Evolutionary conservation across 257 asterid species (phyloP).

Genomic region (Misopates orontium): DNA sequence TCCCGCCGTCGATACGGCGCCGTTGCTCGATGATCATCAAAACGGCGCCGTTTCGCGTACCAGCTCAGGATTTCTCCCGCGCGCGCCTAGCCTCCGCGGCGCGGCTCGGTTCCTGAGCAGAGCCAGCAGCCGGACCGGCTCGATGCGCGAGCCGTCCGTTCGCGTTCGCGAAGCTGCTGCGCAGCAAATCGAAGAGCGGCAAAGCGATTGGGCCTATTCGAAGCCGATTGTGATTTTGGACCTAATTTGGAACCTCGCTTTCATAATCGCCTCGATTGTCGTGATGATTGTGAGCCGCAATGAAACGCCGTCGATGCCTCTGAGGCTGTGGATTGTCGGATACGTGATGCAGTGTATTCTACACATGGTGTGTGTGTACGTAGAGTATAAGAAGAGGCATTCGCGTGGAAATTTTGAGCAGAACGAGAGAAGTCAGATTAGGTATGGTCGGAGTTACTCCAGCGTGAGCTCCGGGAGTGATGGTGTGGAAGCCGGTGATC

Average conservation of each 20-base stretch:
- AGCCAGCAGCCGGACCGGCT: slow-evolving; percentile 51
- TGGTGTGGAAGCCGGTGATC: slow-evolving; percentile 43
- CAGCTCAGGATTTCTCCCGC: slow-evolving; percentile 53
- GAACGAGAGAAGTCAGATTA: slow-evolving; percentile 30
- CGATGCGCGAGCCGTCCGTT: slow-evolving; percentile 60
- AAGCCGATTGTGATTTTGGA: slow-evolving; percentile 82
- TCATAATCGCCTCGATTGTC: slow-evolving; percentile 49
- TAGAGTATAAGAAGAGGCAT: slow-evolving; percentile 63
- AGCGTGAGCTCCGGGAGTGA: slow-evolving; percentile 66
- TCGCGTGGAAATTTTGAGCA: slow-evolving; percentile 34
- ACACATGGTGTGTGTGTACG: slow-evolving; percentile 53
- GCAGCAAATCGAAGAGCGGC: slow-evolving; percentile 75
- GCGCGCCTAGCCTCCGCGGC: slow-evolving; percentile 61
- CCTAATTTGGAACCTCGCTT: slow-evolving; percentile 78
- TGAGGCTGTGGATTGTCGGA: slow-evolving; percentile 60
- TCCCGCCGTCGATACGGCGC: slow-evolving; percentile 48
- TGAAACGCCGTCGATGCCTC: slow-evolving; percentile 52
- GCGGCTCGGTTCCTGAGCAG: slow-evolving; percentile 53
- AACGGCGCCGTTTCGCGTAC: slow-evolving; percentile 34
- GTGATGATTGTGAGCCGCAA: slow-evolving; percentile 46
- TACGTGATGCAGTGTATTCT: slow-evolving; percentile 53
- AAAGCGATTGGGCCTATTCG: slow-evolving; percentile 92
- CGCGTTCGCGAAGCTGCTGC: slow-evolving; percentile 56
- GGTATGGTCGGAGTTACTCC: slow-evolving; percentile 42
- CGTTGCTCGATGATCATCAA: slow-evolving; percentile 54